Base-by-base conservation (phyloP, 495 filamentous ascomycete species). In the Penicillium antarcticum region DNA sequence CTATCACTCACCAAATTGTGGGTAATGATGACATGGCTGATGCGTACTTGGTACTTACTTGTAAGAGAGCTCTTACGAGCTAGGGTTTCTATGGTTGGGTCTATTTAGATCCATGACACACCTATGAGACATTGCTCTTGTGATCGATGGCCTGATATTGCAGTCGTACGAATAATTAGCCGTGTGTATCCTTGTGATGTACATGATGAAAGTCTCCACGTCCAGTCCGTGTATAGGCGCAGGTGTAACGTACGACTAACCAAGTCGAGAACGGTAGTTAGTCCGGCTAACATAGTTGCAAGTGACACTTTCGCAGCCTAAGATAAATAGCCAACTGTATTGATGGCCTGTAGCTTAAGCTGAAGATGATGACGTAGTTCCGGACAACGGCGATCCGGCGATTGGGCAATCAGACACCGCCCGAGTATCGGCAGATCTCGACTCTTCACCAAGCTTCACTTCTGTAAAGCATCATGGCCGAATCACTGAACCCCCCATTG, bases 401-500 rank as follows among this genome's bases (percentile, higher is more conserved):
- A 16, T 24, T 35, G 18, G 43, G 33, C 33, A 37, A 46, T 16
- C 13, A 36, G 44, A 41, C 47, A 49, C 36, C 47, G 47, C 46
- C 29, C 17, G 47, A 14, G 7, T 18, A 26, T 45, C 38, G 26
- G 38, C 48, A 54, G 57, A 35, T 39, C 50, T 45, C 32, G 24
- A 36, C 36, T 31, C 29, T 10, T 21, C 38, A 33, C 19, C 34
- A 16, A 21, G 14, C 7, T 33, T 9, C 12, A 17, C 26, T 56
- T 46, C 43, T 33, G 44, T 32, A 6, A 37, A 46, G 8, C 56
- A 53, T 49, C 44, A 81, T 81, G 78, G 61, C 71, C 33, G 77
- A 76, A 38, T 60, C 66, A 26, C 43, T 69, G 36, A 77, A 77
- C 42, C 75, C 76, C 24, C 83, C 85, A n/a, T 78, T 91, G 46